Conservation (phyloP, 2,329 filamentous ascomycete genomes). For the Pseudocercospora vitis region DNA sequence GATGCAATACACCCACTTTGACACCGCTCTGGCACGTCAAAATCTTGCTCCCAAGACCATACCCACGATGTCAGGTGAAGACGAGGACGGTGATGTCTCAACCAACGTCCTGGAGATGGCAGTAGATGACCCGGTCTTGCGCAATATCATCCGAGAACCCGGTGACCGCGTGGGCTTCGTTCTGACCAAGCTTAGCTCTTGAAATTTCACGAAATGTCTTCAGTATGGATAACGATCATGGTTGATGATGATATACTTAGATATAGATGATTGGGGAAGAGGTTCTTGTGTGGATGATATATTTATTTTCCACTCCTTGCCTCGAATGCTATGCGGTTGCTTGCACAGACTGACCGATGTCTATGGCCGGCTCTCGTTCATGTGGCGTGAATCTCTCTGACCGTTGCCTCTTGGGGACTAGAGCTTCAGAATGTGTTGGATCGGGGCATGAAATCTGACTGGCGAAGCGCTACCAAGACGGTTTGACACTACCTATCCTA, state of each 20-base stretch:
- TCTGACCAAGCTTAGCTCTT: constrained; percentile 46
- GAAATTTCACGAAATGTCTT: background rate
- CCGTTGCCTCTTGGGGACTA: too few relatives aligned
- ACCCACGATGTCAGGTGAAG: constrained; percentile 33
- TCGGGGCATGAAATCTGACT: too few relatives aligned
- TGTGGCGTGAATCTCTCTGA: too few relatives aligned
- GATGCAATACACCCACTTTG: constrained; percentile 57
- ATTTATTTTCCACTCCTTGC: too few relatives aligned
- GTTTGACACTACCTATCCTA: too few relatives aligned
- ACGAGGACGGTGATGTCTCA: constrained; percentile 37
- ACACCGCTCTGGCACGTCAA: constrained; percentile 40
- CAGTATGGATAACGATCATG: background rate
- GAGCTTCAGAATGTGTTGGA: too few relatives aligned
- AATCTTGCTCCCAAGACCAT: constrained; percentile 23
- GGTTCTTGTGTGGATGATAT: too few relatives aligned
- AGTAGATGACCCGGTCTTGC: constrained; percentile 54
- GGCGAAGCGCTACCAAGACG: too few relatives aligned
- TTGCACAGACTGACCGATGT: too few relatives aligned
- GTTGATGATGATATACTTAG: constrained; percentile 5
- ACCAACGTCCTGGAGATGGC: constrained; percentile 35
- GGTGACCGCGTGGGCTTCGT: constrained; percentile 50
- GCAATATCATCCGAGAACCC: constrained; percentile 50
- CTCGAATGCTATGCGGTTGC: too few relatives aligned
- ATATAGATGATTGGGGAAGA: constrained; percentile 3
- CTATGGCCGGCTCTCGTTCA: too few relatives aligned